Base-by-base conservation (phyloP, 139 green algal genomes). In the Pleodorina starrii region DNA sequence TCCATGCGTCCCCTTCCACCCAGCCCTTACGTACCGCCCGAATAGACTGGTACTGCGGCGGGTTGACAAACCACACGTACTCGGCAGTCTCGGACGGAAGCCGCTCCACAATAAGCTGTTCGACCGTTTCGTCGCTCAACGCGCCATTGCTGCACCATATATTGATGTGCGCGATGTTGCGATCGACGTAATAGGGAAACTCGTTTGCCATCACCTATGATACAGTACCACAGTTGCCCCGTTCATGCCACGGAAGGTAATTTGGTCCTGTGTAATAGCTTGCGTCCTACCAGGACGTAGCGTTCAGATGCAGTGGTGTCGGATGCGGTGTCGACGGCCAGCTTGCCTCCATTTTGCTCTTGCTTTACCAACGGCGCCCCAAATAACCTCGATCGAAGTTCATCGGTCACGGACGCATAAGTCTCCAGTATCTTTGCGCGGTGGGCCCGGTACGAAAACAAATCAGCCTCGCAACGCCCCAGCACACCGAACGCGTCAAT, bases 51-150 rank as follows among this genome's bases (percentile, higher is more conserved):
- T 38, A 86, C 54, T 86, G 79, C 0, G 54, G 79, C 27, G 79
- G 79, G n/a, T 86, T 86, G 27, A 86, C 54, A 25, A 86, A 86
- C 79, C 79, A 86, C 1, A 75, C 38, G 29, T 75, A 75, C 1
- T 75, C 79, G n/a, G 16, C 27, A 36, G 63, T 73, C 27, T 75
- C 79, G 27, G 23, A 72, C 14, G 79, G 79, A 23, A 86, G 79
- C 19, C 79, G 38, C n/a, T 72, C 57, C 14, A 2, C 14, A 17
- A 86, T 86, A 5, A 86, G 25, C 0, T 29, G 23, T 54, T 86
- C 79, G 23, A 75, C 57, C 14, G 27, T 29, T 0, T 38, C 40
- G 25, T 40, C 40, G 11, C 36, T 59, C 0, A 76, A 40, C 10
- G 57, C 9, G 4, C 38, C 19, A 25, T 23, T 71, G 50, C 77